Evolutionary conservation across 2,329 filamentous ascomycete genomes (phyloP), one percentile per base, ranked within the genome.

Genomic region (Paramyrothecium sp.): DNA sequence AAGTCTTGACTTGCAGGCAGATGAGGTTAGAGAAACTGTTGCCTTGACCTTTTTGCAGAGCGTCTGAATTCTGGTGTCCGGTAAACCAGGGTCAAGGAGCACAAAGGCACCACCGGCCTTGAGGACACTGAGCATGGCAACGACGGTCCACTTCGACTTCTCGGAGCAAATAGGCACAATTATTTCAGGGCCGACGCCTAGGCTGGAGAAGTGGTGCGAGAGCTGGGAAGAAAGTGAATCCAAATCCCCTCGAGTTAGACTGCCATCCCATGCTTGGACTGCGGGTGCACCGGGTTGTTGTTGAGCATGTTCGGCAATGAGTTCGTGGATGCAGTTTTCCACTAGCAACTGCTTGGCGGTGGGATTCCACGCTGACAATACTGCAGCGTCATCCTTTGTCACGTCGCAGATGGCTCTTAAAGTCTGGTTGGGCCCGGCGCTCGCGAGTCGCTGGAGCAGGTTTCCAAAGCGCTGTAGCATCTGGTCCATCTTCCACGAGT

Each of bases 121-220:
- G 47, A 89, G 72, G 2, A 86, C 77, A 2, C 87, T 86, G 38
- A 91, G 75, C 60, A 91, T 86, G 7, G 55, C 23, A n/a, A 60
- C 20, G 8, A 53, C 17, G n/a, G 46, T 52, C 64, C 87, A 79
- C n/a, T 85, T 70, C 12, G 82, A 88, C 69, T 89, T 90, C 47
- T 89, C 82, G 68, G 90, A 79, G 44, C 85, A 81, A 21, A 91
- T 77, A 8, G 83, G 84, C 3, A 91, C 78, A 12, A 89, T 75
- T 16, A 82, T 76, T 33, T 81, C 79, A 2, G 76, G 72, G 0
- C 72, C 67, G 1, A 82, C 74, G 2, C 81, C 81, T 12, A 75
- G 67, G 21, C 74, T 70, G 2, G 76, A 63, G 1, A 89, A 73
- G 53, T 77, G 68, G 12, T 67, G 66, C 2, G 73, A 72, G 10